Base-by-base conservation (phyloP, 495 filamentous ascomycete genomes). In the Parathielavia hyrcaniae region DNA sequence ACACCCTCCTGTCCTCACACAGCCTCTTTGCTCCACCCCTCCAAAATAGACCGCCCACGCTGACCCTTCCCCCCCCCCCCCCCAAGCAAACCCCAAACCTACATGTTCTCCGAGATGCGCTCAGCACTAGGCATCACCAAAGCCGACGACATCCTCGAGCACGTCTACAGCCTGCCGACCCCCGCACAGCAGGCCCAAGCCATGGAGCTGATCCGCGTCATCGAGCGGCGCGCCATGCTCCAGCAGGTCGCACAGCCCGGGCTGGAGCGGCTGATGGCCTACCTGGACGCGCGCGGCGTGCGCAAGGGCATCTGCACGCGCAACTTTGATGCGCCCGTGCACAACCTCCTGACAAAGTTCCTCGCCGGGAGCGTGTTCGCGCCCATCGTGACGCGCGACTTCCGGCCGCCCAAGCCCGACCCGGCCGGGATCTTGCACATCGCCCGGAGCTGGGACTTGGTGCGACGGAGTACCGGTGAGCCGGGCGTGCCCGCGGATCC, bases 71-170 rank as follows among this genome's bases (percentile, higher is more conserved):
- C 16, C 7, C 44, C 56, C 48, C n/a, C 41, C 16, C 26, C 10
- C 16, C 7, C 44, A 60, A 91, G 91, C 68, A 75, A 89, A 46
- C 93, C 91, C 0, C 93, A 97, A 76, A 90, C 86, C 63, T 90
- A 95, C 79, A 97, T 98, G 93, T 97, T 96, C 79, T 61, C 67
- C 1, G 75, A 88, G 61, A 96, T 96, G 89, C 86, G 91, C 76
- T 73, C 74, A 22, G 77, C 68, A 26, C 69, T 80, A n/a, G 74
- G 73, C 49, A 96, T 97, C 61, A 67, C 81, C 59, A 84, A 84
- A 65, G 62, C 73, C 36, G 69, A 75, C 60, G 92, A 97, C 73
- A 97, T 97, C 71, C 84, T 97, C 55, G 84, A 90, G 58, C 87
- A 96, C 74, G 84, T 95, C 69, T 85, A 87, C 71, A 69, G 75